These are phyloP conservation scores for Suillus luteus DNA, from an alignment of 768 basidiomycete species.

Conservation along the genomic window DNA sequence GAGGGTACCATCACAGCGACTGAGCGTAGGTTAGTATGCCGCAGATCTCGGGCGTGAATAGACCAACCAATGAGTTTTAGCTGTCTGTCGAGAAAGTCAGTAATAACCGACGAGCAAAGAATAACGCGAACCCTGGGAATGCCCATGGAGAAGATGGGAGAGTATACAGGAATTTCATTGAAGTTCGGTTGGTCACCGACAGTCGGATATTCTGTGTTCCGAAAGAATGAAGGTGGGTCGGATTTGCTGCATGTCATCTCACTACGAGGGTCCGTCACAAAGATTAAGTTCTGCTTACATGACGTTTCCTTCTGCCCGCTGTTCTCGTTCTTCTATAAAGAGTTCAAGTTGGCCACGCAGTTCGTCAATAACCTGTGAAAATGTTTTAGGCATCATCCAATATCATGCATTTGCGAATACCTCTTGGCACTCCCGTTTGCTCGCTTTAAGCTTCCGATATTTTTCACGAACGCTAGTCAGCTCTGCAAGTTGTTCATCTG, in stretches of 20 bases:
- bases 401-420: constrained; percentile 17
- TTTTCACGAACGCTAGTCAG: constrained; percentile 21
- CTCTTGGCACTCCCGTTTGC: constrained; percentile 19
- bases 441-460: constrained; percentile 24
- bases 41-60: neutral
- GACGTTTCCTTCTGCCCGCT: constrained; percentile 14
- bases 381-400: neutral
- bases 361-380: constrained; percentile 21
- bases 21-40: neutral
- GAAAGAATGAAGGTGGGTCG: constrained; percentile 7
- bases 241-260: neutral
- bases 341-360: constrained; percentile 23
- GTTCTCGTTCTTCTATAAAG: constrained; percentile 24
- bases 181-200: constrained; percentile 17
- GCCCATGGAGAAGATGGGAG: constrained; percentile 1
- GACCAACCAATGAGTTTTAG: constrained; percentile 3
- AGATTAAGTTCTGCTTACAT: constrained; percentile 3
- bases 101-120: neutral
- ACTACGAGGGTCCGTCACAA: neutral
- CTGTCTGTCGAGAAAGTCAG: neutral
- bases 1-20: neutral
- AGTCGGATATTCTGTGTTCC: constrained; percentile 13
- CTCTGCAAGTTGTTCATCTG: constrained; percentile 13
- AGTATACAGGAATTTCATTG: neutral
- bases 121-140: constrained; percentile 1